phyloP scores from a whole-genome alignment of 2,329 filamentous ascomycete species.

The Alternaria brassicicola region DNA sequence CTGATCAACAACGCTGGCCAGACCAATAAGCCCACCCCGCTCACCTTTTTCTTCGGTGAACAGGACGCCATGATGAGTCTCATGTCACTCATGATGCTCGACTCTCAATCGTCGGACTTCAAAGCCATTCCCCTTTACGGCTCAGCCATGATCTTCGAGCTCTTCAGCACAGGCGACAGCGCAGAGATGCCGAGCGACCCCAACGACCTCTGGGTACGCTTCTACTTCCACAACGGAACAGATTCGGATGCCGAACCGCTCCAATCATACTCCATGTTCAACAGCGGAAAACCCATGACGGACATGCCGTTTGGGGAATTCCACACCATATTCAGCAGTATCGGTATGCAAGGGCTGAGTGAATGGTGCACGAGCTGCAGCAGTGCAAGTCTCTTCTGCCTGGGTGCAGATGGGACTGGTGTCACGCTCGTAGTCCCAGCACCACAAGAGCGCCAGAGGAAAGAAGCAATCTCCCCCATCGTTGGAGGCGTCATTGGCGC shows the following conservation, averaged over 20 bases:
- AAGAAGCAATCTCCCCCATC: conserved; percentile 46
- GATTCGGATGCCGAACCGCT: conserved; percentile 48
- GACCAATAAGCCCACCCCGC: conserved; percentile 45
- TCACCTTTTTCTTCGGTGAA: conserved; percentile 52
- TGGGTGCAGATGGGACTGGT: conserved; percentile 44
- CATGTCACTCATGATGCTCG: conserved; percentile 34
- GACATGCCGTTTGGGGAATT: conserved; percentile 61
- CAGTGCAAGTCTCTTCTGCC: conserved; percentile 58
- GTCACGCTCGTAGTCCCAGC: conserved; percentile 6
- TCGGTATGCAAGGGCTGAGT: conserved; percentile 52
- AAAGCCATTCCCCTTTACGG: conserved; percentile 35
- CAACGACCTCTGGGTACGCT: conserved; percentile 60
- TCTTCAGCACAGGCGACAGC: conserved; percentile 53
- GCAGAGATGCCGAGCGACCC: conserved; percentile 48
- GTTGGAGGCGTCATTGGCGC: conserved; percentile 64
- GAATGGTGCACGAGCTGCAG: conserved; percentile 62
- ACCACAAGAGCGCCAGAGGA: background rate
- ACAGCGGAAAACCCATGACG: conserved; percentile 52
- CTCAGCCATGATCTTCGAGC: conserved; percentile 48
- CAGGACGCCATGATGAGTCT: conserved; percentile 43
- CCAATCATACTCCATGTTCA: conserved; percentile 58
- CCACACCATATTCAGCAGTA: conserved; percentile 50
- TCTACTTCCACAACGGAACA: conserved; percentile 64
- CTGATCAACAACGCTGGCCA: conserved; percentile 1
- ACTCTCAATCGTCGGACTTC: conserved; percentile 25